These are phyloP conservation scores for Hypholoma sublateritium DNA, from an alignment of 768 basidiomycete species.

Conservation along the genomic window DNA sequence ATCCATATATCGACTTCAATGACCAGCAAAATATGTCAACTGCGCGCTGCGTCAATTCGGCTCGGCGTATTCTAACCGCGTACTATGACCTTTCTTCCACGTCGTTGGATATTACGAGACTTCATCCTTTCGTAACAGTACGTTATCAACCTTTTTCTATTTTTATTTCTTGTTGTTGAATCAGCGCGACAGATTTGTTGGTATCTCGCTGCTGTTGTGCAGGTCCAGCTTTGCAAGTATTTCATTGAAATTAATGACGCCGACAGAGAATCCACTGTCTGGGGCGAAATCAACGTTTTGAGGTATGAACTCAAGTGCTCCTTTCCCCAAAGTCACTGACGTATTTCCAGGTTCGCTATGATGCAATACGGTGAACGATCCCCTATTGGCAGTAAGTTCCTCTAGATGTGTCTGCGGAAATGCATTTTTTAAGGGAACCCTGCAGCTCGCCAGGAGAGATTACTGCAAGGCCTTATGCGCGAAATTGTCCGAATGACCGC, in stretches of 20 bases:
- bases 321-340: neutral
- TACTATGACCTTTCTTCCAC: constrained; percentile 81
- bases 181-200: constrained; percentile 67
- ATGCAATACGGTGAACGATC: constrained; percentile 77
- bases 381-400: constrained; percentile 74
- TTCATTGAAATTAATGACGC: constrained; percentile 81
- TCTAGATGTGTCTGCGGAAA: constrained; percentile 2
- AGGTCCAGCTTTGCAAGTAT: constrained; percentile 84
- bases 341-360: constrained; percentile 69
- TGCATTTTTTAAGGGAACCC: constrained; percentile 6
- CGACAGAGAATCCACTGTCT: constrained; percentile 71
- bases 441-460: constrained; percentile 77
- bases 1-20: constrained; percentile 76
- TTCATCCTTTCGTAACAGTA: constrained; percentile 84
- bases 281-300: constrained; percentile 86
- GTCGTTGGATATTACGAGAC: constrained; percentile 73
- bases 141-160: constrained; percentile 21
- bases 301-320: constrained; percentile 39
- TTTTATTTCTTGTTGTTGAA: constrained; percentile 4
- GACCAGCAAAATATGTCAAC: constrained; percentile 68
- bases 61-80: constrained; percentile 69
- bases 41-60: constrained; percentile 71
- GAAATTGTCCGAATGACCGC: constrained; percentile 83
- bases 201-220: constrained; percentile 87
- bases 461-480: constrained; percentile 81